Base-by-base conservation (phyloP, 495 filamentous ascomycete genomes). In the Daldinia vernicosa region DNA sequence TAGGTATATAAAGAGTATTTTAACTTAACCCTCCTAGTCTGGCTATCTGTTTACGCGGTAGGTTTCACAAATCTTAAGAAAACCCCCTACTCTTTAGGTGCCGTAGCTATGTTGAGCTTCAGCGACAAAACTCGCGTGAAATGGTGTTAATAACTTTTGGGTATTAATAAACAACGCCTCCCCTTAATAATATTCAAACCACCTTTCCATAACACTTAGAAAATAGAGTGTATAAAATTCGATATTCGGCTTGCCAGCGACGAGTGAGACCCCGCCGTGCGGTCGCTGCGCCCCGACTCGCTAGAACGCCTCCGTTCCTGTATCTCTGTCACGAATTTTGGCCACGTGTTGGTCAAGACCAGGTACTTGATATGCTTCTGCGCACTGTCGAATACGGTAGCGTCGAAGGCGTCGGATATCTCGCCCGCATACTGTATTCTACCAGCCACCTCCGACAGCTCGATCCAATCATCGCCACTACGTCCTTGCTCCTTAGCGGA, bases 271-370 rank as follows among this genome's bases (percentile, higher is more conserved):
- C 26, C 27, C 27, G 35, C 66, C 1, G 61, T 74, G 30, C 27
- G 14, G 6, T 51, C 58, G 14, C 67, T 74, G 8, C 67, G 53
- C 33, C 63, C 63, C 0, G 67, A 63, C 33, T 74, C 71, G 1
- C 37, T 56, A 6, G 71, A 74, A 14, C 53, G 56, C 40, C 71
- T 55, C 22, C 43, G 58, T 30, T 66, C 45, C 33, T 62, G 64
- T 19, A 60, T 65, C 56, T 75, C 72, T 19, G 27, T 75, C 12
- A 90, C 83, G 45, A 89, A 90, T 76, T 89, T 89, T 26, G 87
- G 87, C 89, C 89, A 92, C 9, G 89, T 91, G 74, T 91, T 91
- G 6, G 87, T 89, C 63, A 89, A 83, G 1, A 92, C 89, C 19
- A 91, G 80, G 68, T 90, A 89, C 79, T 89, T 91, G 80, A 91